phyloP scores from a whole-genome alignment of 352 stramenopile genomes.

The Globisporangium alternatum region DNA sequence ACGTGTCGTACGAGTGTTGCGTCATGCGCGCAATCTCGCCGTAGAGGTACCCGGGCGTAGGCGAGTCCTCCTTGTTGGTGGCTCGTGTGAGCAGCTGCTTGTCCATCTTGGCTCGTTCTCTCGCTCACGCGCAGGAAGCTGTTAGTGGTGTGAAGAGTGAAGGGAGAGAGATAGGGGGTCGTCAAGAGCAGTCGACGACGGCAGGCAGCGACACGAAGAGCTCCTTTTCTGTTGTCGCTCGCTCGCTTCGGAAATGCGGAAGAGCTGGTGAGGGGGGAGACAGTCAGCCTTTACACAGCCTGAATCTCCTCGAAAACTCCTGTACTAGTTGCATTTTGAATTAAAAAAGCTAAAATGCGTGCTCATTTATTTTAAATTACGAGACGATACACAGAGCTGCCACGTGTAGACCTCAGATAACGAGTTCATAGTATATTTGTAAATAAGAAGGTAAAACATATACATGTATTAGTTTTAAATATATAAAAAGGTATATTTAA shows the following conservation, averaged over 20 bases:
- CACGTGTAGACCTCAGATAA: no score
- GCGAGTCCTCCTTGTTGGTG: slow-evolving; percentile 92
- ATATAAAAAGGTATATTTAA: no score
- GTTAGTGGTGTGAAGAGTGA: neutral
- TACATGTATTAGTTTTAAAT: no score
- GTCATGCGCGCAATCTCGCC: slow-evolving; percentile 94
- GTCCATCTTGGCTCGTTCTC: slow-evolving; percentile 71
- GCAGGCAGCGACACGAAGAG: neutral
- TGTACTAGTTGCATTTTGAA: neutral
- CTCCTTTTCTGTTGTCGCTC: slow-evolving; percentile 5
- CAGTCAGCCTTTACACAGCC: slow-evolving; percentile 4
- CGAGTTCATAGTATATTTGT: no score
- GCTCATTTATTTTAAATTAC: no score
- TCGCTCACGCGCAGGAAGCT: neutral
- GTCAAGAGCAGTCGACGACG: neutral
- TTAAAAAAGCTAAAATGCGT: neutral
- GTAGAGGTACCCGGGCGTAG: slow-evolving; percentile 96
- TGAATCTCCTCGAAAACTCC: neutral
- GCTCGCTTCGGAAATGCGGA: slow-evolving; percentile 9
- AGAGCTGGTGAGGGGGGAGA: slow-evolving; percentile 6
- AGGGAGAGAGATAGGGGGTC: neutral
- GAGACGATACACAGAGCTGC: no score
- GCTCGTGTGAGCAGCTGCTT: slow-evolving; percentile 90
- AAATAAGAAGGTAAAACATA: no score
- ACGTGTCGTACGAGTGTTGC: slow-evolving; percentile 89